Percentiles rank a stretch among this genome's conserved stretches.
Evolutionary conservation across 2,329 filamentous ascomycete genomes (phyloP).

Genomic region (Phaeophleospora eucalypticola): DNA sequence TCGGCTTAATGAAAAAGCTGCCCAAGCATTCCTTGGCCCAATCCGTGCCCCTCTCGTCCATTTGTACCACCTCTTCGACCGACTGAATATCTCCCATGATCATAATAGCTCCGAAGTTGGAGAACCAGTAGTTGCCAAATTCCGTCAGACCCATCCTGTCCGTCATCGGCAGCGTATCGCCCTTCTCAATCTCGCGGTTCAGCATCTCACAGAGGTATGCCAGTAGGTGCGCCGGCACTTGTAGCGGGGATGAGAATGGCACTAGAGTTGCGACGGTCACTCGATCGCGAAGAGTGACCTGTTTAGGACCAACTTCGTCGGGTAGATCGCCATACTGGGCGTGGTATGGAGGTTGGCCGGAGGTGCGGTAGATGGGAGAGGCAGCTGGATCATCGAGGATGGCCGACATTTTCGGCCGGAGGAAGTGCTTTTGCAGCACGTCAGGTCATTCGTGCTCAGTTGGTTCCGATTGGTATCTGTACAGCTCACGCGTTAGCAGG

Average conservation of each 20-base stretch:
- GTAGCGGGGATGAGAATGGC: conserved; percentile 70
- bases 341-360: conserved; percentile 63
- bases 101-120: conserved; percentile 86
- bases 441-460: too few relatives aligned
- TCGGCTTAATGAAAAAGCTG: conserved; percentile 91
- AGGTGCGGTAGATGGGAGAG: conserved; percentile 65
- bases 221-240: conserved; percentile 72
- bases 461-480: too few relatives aligned
- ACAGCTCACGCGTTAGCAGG: too few relatives aligned
- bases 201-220: conserved; percentile 77
- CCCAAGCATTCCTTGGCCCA: conserved; percentile 80
- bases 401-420: conserved; percentile 59
- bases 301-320: conserved; percentile 63
- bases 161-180: conserved; percentile 87
- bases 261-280: conserved; percentile 80
- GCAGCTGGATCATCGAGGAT: conserved; percentile 73
- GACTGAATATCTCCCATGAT: conserved; percentile 69
- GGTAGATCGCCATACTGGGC: conserved; percentile 62
- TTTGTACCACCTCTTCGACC: conserved; percentile 49
- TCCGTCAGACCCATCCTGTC: conserved; percentile 68
- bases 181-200: conserved; percentile 86
- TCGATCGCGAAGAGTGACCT: conserved; percentile 78
- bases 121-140: conserved; percentile 85
- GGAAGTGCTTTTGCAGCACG: too few relatives aligned
- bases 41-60: conserved; percentile 50